A percentile compares a stretch with the other conserved stretches of the same genome.
Conservation (phyloP, 768 basidiomycete species). For the Tulasnella sp. region DNA sequence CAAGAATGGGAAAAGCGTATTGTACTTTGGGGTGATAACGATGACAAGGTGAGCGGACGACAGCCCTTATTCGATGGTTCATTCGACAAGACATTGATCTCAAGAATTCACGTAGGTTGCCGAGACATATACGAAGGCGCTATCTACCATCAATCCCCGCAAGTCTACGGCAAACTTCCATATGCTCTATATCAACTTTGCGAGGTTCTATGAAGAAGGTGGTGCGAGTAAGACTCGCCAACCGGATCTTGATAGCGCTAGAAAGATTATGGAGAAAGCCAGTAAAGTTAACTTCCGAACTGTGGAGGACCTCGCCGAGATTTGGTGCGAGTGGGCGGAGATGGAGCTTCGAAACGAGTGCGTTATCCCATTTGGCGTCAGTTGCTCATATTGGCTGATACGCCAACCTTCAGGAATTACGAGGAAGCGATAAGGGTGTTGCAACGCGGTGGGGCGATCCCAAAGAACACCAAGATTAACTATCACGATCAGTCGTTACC, state of each 20-base stretch:
- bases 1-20: conserved; percentile 99
- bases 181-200: conserved; percentile 85
- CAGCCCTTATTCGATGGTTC: not conserved
- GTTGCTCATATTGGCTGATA: conserved; percentile 16
- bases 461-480: conserved; percentile 79
- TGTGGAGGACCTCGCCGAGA: conserved; percentile 95
- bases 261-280: conserved; percentile 88
- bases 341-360: conserved; percentile 95
- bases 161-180: conserved; percentile 87
- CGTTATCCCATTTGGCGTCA: conserved; percentile 26
- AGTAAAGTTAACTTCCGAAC: conserved; percentile 83
- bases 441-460: conserved; percentile 88
- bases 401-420: conserved; percentile 56
- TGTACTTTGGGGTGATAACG: conserved; percentile 83
- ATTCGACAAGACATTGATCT: not conserved
- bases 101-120: conserved; percentile 48
- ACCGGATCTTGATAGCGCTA: conserved; percentile 66
- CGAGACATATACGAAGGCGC: conserved; percentile 80
- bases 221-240: conserved; percentile 71
- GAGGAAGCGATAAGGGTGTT: conserved; percentile 91
- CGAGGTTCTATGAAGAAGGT: conserved; percentile 95
- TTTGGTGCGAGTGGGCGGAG: conserved; percentile 99
- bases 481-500: conserved; percentile 88
- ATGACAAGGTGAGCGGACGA: conserved; percentile 57
- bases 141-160: conserved; percentile 77